phyloP scores from a whole-genome alignment of 352 stramenopile species.

The Phytophthora europaea region DNA sequence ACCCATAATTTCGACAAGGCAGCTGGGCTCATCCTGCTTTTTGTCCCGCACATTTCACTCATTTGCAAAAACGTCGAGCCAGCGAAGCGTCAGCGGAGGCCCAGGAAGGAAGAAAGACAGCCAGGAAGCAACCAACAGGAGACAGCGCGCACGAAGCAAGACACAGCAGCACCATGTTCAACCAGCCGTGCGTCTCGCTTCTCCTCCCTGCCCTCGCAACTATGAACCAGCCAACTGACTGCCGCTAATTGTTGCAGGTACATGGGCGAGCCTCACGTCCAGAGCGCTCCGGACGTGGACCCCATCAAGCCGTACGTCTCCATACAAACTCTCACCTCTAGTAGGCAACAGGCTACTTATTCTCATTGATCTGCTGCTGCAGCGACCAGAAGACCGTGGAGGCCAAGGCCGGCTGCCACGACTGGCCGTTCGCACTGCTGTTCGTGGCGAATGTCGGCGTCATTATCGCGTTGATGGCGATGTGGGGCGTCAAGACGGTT shows the following conservation, averaged over 20 bases:
- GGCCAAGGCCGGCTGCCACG: conserved; percentile 61
- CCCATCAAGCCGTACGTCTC: conserved; percentile 74
- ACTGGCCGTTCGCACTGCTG: conserved; percentile 83
- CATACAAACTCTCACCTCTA: not conserved
- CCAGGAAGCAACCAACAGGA: not conserved
- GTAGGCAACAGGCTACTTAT: not conserved
- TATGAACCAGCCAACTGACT: not conserved
- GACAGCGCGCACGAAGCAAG: conserved; percentile 4
- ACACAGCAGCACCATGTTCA: conserved; percentile 32
- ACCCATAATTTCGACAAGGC: conserved; percentile 1
- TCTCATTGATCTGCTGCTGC: conserved; percentile 1
- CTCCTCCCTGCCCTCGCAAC: not conserved
- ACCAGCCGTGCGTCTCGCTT: conserved; percentile 40
- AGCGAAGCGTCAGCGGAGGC: not conserved
- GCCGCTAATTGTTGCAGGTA: conserved; percentile 36
- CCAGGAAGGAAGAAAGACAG: not conserved
- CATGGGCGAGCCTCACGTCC: conserved; percentile 39
- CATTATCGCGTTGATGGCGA: conserved; percentile 72
- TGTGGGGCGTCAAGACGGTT: conserved; percentile 79
- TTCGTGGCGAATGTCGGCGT: conserved; percentile 83
- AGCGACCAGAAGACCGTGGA: conserved; percentile 43
- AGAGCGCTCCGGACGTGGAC: conserved; percentile 58
- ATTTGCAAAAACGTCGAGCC: conserved; percentile 21
- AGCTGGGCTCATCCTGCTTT: conserved; percentile 2
- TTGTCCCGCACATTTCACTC: conserved; percentile 30